Conservation (phyloP, 305 asterid species). For the Solanum hybrid region DNA sequence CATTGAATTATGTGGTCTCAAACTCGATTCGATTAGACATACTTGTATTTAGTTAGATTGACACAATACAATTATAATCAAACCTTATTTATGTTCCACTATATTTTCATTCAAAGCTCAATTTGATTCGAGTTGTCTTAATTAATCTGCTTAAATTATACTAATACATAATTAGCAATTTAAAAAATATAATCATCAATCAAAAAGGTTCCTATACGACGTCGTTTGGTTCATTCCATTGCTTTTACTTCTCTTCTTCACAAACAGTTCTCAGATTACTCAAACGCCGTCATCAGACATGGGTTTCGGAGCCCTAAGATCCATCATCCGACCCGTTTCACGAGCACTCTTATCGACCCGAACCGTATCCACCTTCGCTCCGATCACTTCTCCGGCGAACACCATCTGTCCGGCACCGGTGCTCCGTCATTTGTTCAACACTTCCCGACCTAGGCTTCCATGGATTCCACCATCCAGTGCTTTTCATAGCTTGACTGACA, state of each 20-base stretch:
- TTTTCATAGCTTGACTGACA: slow-evolving; percentile 64
- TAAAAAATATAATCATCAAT: background rate
- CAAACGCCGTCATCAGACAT: slow-evolving; percentile 11
- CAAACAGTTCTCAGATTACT: background rate
- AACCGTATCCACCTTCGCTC: slow-evolving; percentile 16
- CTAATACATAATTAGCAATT: background rate
- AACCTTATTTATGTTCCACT: too few relatives aligned
- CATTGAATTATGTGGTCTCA: too few relatives aligned
- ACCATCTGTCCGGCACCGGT: slow-evolving; percentile 16
- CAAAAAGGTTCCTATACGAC: background rate
- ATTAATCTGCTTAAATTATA: too few relatives aligned
- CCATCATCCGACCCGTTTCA: slow-evolving; percentile 60
- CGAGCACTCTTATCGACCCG: slow-evolving; percentile 27
- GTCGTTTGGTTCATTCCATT: background rate
- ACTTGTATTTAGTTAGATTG: too few relatives aligned
- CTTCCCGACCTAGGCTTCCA: slow-evolving; percentile 22
- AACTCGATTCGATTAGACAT: too few relatives aligned
- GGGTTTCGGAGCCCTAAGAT: slow-evolving; percentile 74
- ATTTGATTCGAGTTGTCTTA: too few relatives aligned
- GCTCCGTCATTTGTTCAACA: slow-evolving; percentile 24
- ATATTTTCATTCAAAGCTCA: too few relatives aligned
- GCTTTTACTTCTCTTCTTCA: background rate
- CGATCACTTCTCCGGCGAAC: slow-evolving; percentile 9
- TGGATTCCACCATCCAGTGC: slow-evolving; percentile 48
- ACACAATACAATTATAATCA: too few relatives aligned